Evolutionary conservation across 306 rosid genomes (phyloP).

Genomic region (Corylus avellana): DNA sequence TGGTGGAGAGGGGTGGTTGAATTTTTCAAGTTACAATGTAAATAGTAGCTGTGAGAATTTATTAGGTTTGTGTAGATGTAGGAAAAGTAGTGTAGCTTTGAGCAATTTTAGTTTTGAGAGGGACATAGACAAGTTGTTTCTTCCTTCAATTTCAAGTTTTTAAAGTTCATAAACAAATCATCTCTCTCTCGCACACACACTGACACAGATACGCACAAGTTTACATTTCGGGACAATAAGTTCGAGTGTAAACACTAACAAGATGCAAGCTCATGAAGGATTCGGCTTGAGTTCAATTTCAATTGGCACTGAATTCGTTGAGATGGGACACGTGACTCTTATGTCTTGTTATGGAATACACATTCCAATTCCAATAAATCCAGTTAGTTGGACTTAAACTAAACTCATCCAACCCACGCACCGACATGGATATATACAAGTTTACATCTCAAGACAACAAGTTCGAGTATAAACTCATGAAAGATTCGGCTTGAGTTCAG

Average conservation of each 20-base stretch:
- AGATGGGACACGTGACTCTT: no score
- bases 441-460: no score
- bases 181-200: not conserved
- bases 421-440: no score
- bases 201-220: no score
- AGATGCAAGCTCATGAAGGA: not conserved
- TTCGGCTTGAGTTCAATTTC: no score
- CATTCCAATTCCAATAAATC: no score
- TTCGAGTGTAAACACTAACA: not conserved
- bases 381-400: no score
- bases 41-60: conserved; percentile 30
- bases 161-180: conserved; percentile 25
- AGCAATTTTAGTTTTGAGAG: conserved; percentile 39
- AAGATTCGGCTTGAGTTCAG: no score
- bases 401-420: no score
- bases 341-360: no score
- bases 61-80: conserved; percentile 22
- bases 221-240: not conserved
- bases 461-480: no score
- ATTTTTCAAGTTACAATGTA: conserved; percentile 9
- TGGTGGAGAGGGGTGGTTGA: conserved; percentile 18
- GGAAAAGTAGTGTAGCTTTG: conserved; percentile 39
- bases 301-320: no score
- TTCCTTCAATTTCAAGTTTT: conserved; percentile 34
- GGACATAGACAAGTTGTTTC: conserved; percentile 30